Evolutionary conservation across 495 filamentous ascomycete species (phyloP).

Genomic region (Penicillium chermesinum): DNA sequence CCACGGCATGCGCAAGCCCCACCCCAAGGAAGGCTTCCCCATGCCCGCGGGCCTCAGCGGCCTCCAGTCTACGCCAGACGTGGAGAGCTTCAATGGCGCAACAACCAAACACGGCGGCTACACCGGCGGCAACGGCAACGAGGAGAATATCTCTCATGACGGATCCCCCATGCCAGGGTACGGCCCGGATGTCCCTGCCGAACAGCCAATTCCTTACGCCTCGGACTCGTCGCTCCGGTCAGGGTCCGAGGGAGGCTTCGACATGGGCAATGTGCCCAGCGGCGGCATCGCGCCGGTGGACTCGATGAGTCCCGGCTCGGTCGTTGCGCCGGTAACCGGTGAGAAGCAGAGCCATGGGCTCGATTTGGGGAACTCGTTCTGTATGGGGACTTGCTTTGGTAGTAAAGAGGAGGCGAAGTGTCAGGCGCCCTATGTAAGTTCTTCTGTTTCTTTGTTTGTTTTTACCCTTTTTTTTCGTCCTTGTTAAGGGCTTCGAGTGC

Average conservation of each 20-base stretch:
- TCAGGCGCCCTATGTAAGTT: conserved; percentile 19
- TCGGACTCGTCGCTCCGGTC: neutral
- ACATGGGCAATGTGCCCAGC: neutral
- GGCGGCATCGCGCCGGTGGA: conserved; percentile 12
- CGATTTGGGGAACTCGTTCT: conserved; percentile 27
- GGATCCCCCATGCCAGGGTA: neutral
- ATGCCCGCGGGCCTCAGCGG: neutral
- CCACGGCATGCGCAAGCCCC: neutral
- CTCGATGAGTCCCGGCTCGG: conserved; percentile 6
- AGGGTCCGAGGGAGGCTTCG: neutral
- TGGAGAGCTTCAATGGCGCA: neutral
- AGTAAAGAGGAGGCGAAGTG: conserved; percentile 12
- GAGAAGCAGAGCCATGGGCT: conserved; percentile 6
- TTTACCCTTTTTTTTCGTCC: neutral
- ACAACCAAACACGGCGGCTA: neutral
- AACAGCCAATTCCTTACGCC: neutral
- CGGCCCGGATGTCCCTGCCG: neutral
- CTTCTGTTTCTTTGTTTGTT: neutral
- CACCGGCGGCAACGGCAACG: conserved; percentile 1
- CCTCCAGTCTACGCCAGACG: neutral
- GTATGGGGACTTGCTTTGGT: conserved; percentile 20
- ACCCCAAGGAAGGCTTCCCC: neutral
- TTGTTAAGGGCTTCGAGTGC: neutral
- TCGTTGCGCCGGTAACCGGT: conserved; percentile 12
- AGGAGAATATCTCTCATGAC: neutral